Percentiles rank a stretch among this genome's conserved stretches.
phyloP scores from a whole-genome alignment of 345 rosid species.

The Camelina neglecta region DNA sequence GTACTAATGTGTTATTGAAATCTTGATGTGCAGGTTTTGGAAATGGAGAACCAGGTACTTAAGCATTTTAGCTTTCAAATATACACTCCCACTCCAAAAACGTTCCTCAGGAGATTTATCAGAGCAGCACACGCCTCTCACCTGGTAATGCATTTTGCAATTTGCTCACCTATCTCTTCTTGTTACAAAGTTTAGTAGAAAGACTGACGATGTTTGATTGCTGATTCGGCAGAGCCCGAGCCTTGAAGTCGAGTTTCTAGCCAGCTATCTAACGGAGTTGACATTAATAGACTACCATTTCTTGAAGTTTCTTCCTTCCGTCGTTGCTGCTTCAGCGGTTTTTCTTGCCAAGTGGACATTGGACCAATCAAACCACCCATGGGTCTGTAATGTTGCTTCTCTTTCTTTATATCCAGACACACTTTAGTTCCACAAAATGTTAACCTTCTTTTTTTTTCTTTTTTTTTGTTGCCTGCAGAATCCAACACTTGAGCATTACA shows the following conservation, averaged over 20 bases:
- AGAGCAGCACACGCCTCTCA: slow-evolving; percentile 87
- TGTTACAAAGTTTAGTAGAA: slow-evolving; percentile 17
- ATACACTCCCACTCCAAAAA: slow-evolving; percentile 78
- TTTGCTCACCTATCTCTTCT: slow-evolving; percentile 9
- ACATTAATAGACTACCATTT: slow-evolving; percentile 67
- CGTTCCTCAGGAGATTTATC: slow-evolving; percentile 89
- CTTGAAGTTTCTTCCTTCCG: slow-evolving; percentile 78
- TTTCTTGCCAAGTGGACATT: slow-evolving; percentile 94
- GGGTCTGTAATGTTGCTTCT: slow-evolving; percentile 57
- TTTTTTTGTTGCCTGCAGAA: slow-evolving; percentile 47
- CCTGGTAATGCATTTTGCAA: slow-evolving; percentile 52
- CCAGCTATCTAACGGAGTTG: slow-evolving; percentile 81
- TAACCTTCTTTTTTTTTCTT: neutral
- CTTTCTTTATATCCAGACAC: slow-evolving; percentile 23
- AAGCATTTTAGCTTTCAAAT: slow-evolving; percentile 72
- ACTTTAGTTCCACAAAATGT: slow-evolving; percentile 22
- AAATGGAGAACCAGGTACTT: slow-evolving; percentile 73
- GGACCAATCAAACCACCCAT: slow-evolving; percentile 79
- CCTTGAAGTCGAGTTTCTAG: slow-evolving; percentile 75
- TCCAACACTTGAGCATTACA: slow-evolving; percentile 81
- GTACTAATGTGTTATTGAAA: slow-evolving; percentile 19
- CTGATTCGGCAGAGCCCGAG: slow-evolving; percentile 63
- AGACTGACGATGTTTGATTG: slow-evolving; percentile 31
- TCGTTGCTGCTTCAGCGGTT: slow-evolving; percentile 88
- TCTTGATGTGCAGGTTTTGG: slow-evolving; percentile 58